A percentile compares a stretch with the other conserved stretches of the same genome.
phyloP scores from a whole-genome alignment of 345 rosid species.

The Melaleuca alternifolia region DNA sequence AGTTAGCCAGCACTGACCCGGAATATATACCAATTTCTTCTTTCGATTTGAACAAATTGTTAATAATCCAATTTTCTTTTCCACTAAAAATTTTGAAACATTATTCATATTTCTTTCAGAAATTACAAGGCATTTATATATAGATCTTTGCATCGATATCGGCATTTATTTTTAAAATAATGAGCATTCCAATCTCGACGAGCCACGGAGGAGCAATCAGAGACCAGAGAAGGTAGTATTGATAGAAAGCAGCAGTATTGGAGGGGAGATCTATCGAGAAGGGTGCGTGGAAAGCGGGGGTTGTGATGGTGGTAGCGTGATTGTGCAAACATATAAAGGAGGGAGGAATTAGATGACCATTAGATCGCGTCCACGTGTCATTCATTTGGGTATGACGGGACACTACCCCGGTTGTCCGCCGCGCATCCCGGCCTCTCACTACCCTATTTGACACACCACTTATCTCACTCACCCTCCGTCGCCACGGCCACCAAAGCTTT shows the following conservation, averaged over 20 bases:
- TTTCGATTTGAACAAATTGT: too few species aligned
- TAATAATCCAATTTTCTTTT: too few species aligned
- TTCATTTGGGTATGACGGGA: fast-evolving
- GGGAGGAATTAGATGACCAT: not conserved
- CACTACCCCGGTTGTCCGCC: fast-evolving
- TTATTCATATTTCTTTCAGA: not conserved
- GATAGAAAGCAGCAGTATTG: not conserved
- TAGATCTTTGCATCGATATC: not conserved
- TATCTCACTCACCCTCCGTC: not conserved
- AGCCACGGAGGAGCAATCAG: not conserved
- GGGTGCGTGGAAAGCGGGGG: not conserved
- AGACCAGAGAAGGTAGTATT: not conserved
- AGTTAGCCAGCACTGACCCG: too few species aligned
- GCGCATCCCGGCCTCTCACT: not conserved
- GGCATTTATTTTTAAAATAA: fast-evolving
- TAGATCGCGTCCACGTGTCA: not conserved
- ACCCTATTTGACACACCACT: not conserved
- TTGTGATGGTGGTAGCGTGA: not conserved
- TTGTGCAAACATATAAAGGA: not conserved
- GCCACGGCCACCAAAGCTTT: not conserved
- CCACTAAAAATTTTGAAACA: not conserved
- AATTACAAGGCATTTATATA: not conserved
- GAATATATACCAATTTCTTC: too few species aligned
- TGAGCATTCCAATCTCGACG: not conserved
- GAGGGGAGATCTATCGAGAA: not conserved